Base-by-base conservation (phyloP, 148 eudicot species). In the Chenopodium berlandieri region DNA sequence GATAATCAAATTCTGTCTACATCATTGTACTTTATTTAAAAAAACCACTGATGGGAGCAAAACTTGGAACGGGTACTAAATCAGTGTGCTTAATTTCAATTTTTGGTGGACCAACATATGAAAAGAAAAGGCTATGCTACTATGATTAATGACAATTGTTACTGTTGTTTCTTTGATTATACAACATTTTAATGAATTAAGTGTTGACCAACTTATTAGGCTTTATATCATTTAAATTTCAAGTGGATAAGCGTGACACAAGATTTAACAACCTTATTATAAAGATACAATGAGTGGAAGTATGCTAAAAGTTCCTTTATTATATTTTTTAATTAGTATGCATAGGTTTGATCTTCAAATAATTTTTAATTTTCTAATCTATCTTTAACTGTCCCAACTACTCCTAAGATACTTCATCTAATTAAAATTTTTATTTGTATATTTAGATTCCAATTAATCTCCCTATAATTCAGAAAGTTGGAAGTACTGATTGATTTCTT, bases 221-320 rank as follows among this genome's bases (percentile, higher is more conserved):
- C 31, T 73, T 23, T 73, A 46, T 23, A 11, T 73, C 8, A 22
- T n/a, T 23, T 4, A 46, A 73, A 47, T 44, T 19, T 19, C 60
- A 46, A 73, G 58, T 73, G 76, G 77, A 74, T 72, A 72, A 37
- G 30, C 30, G 46, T 74, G 60, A 74, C 9, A 74, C 62, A 48
- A 48, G 23, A 25, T 10, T 50, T 50, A 47, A n/a, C 63, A 47
- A 74, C 34, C 37, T 74, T 50, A 74, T 12, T 74, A 40, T 40
- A 40, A 40, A 40, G 2, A 30, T 47, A 47, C 58, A 73, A 73
- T 72, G 2, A 73, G 12, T 73, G 2, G 32, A 47, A 23, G 32
- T 73, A n/a, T 73, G 1, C 58, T 46, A 50, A 56, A 56, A 56
- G 19, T 56, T 54, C 60, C 60, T 56, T 40, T 4, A 5, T 6